These are phyloP conservation scores for Glycyrrhiza uralensis DNA, from an alignment of 306 rosid genomes.

Conservation along the genomic window DNA sequence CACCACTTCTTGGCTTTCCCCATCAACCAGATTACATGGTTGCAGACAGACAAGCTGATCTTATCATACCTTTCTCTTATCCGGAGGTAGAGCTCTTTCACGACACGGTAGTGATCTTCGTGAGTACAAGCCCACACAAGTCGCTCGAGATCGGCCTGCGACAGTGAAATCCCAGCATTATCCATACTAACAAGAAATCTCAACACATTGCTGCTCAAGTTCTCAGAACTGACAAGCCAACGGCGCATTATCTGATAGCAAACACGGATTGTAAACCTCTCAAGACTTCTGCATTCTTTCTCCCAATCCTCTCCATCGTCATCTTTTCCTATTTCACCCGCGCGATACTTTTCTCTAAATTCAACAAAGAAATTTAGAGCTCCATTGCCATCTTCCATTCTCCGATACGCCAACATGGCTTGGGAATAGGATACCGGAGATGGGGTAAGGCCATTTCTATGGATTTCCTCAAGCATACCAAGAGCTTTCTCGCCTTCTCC, in stretches of 20 bases:
- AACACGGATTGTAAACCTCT: constrained; percentile 63
- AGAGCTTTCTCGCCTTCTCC: constrained; percentile 63
- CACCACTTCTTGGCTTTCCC: constrained; percentile 97
- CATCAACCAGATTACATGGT: constrained; percentile 92
- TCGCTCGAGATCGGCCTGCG: constrained; percentile 60
- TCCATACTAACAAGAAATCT: constrained; percentile 69
- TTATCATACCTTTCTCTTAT: constrained; percentile 58
- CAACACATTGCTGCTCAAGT: constrained; percentile 55
- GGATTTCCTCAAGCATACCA: constrained; percentile 59
- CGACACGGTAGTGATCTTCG: constrained; percentile 69
- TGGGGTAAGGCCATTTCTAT: constrained; percentile 53
- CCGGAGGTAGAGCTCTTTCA: constrained; percentile 69
- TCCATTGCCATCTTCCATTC: constrained; percentile 76
- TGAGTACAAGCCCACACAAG: constrained; percentile 93
- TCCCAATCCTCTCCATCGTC: constrained; percentile 70
- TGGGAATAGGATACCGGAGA: constrained; percentile 79
- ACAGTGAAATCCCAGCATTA: constrained; percentile 56
- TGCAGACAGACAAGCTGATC: constrained; percentile 81
- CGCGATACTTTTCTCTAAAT: constrained; percentile 59
- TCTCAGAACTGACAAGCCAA: constrained; percentile 65
- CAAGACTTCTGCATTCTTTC: constrained; percentile 57
- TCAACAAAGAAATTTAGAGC: constrained; percentile 67
- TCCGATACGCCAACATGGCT: constrained; percentile 69
- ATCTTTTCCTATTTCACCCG: constrained; percentile 57
- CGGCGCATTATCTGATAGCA: constrained; percentile 94